phyloP scores from a whole-genome alignment of 148 eudicot species.

The Vaccinium macrocarpon region DNA sequence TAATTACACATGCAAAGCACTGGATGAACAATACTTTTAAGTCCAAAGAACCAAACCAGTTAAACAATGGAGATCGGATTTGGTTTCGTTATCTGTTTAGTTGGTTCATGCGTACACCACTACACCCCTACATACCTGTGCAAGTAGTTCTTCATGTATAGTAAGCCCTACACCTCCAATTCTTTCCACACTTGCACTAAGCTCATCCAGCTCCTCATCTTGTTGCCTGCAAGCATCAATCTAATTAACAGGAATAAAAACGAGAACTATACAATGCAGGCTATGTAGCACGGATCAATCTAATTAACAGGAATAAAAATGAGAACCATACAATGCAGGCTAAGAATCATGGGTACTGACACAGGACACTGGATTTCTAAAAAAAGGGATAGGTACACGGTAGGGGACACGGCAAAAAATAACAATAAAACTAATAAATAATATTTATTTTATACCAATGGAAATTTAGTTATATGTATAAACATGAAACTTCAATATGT shows the following conservation, averaged over 20 bases:
- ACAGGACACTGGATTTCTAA: too few relatives aligned
- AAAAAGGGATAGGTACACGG: too few relatives aligned
- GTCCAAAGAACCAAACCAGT: neutral
- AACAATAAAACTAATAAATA: too few relatives aligned
- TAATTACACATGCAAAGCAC: neutral
- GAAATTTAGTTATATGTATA: too few relatives aligned
- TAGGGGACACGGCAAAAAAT: too few relatives aligned
- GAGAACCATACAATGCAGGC: neutral
- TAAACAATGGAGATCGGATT: neutral
- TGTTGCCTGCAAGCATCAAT: constrained; percentile 64
- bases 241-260: constrained; percentile 10
- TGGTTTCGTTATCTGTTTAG: neutral
- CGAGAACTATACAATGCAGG: neutral
- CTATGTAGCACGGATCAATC: neutral
- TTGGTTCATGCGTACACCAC: neutral
- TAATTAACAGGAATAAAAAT: constrained; percentile 10
- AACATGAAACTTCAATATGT: too few relatives aligned
- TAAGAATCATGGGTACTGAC: too few relatives aligned
- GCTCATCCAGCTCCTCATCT: constrained; percentile 92
- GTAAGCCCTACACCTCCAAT: constrained; percentile 90
- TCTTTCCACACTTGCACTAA: constrained; percentile 82
- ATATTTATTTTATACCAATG: too few relatives aligned
- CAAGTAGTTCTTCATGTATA: constrained; percentile 89
- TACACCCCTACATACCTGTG: constrained; percentile 52
- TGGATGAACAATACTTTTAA: neutral